Evolutionary conservation across 176 grass and related monocot species (phyloP), one percentile per base, ranked within the genome.

Genomic region (Hyparrhenia diplandra): DNA sequence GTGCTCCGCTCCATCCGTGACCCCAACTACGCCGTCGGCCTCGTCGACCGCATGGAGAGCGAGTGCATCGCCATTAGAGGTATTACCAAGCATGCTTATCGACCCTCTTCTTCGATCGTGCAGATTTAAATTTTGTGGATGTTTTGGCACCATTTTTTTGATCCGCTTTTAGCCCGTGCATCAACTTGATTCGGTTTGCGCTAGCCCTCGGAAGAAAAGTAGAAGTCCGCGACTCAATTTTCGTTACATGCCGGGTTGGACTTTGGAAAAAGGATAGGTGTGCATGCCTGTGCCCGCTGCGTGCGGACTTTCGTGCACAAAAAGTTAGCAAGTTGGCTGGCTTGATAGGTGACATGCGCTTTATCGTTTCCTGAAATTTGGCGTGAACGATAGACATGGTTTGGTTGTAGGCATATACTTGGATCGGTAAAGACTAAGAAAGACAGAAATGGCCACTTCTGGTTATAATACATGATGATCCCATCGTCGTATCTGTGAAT

Each of bases 51-150:
- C 67, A 88, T 86, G 82, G 92, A 93, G 84, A 86, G 88, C 82
- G 96, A 99, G 85, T 99, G 92, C 96, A 84, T 95, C 80, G 96
- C 87, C 71, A 78, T 99, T 36, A 91, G 94, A 89, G 92, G 96
- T 98, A 62, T 5, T 20, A 51, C 21, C 8, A 86, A 70, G 0
- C 23, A 55, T 55, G 51, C 7, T 10, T 16, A 45, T 65, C n/a
- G n/a, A n/a, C n/a, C 41, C 8, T 47, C 45, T 18, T 80, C 29
- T 29, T 80, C 29, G 21, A n/a, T 64, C 59, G 25, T 12, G 57
- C 32, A 20, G 64, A 40, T 62, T 8, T 2, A 9, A 40, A 29
- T 52, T 28, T 24, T 40, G 10, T 13, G 6, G 6, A 79, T 27
- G 10, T 64, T 86, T 80, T 79, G 4, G n/a, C 5, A 41, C 16